phyloP scores from a whole-genome alignment of 306 rosid species.

The Albizia julibrissin region DNA sequence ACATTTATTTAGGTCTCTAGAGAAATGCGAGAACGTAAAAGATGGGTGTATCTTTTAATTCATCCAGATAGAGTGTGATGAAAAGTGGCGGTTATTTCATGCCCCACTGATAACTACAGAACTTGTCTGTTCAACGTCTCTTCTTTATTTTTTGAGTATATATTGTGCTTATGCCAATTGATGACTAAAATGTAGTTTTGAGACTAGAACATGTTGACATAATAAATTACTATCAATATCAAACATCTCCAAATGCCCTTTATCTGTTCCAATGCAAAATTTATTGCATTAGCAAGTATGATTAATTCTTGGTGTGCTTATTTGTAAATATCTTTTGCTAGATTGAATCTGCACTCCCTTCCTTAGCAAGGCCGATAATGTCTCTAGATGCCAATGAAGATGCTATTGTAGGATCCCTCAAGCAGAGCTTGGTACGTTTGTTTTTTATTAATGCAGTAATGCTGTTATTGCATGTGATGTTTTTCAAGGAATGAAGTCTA shows the following conservation, averaged over 20 bases:
- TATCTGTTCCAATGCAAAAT: neutral
- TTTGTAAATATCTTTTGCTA: conserved; percentile 34
- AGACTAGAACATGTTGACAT: neutral
- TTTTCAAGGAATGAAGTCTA: conserved; percentile 22
- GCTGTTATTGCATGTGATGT: conserved; percentile 21
- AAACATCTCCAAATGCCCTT: neutral
- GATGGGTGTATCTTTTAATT: neutral
- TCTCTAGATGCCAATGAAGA: conserved; percentile 98
- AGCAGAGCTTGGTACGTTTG: conserved; percentile 86
- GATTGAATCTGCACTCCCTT: conserved; percentile 99
- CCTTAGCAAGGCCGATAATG: conserved; percentile 95
- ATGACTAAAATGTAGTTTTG: neutral
- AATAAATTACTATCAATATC: neutral
- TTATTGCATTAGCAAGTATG: neutral
- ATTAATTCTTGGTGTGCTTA: neutral
- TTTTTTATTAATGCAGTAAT: conserved; percentile 26
- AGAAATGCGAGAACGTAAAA: neutral
- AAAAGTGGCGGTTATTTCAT: neutral
- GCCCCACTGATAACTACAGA: neutral
- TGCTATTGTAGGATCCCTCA: conserved; percentile 87
- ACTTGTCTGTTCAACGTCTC: neutral
- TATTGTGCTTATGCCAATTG: neutral
- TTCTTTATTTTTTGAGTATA: neutral
- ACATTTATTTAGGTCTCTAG: neutral
- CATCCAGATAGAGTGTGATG: neutral